Percentiles rank a stretch among this genome's conserved stretches.
phyloP scores from a whole-genome alignment of 371 early-diverging fungal genomes.

The Apophysomyces ossiformis region DNA sequence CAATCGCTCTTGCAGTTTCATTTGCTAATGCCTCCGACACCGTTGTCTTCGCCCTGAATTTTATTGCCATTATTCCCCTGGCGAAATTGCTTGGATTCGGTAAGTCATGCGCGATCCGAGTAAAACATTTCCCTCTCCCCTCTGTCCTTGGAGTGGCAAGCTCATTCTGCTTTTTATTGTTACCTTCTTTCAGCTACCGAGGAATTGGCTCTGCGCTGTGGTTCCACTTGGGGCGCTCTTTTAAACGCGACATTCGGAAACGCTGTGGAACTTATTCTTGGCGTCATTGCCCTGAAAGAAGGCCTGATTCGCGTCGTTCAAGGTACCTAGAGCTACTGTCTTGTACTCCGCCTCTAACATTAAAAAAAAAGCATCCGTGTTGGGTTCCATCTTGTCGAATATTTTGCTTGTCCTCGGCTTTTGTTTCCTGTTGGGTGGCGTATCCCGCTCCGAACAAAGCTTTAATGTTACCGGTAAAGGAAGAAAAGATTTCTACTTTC shows the following conservation, averaged over 20 bases:
- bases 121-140: too few relatives aligned
- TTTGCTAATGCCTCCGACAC: constrained; percentile 59
- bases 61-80: constrained; percentile 88
- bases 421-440: constrained; percentile 82
- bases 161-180: not conserved
- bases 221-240: constrained; percentile 42
- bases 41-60: constrained; percentile 79
- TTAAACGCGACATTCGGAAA: constrained; percentile 62
- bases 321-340: constrained; percentile 28
- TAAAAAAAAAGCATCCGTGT: constrained; percentile 64
- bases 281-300: constrained; percentile 79
- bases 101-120: constrained; percentile 14
- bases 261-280: constrained; percentile 86
- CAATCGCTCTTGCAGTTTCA: constrained; percentile 76
- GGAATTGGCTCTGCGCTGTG: constrained; percentile 45
- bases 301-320: constrained; percentile 84
- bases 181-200: constrained; percentile 36
- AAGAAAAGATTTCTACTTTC: constrained; percentile 5
- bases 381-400: constrained; percentile 88
- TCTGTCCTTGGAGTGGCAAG: too few relatives aligned
- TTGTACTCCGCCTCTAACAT: not conserved
- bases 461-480: constrained; percentile 74
- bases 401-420: constrained; percentile 79
- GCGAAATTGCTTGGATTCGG: constrained; percentile 67
- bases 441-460: constrained; percentile 65